Percentiles rank a stretch among this genome's conserved stretches.
These are phyloP conservation scores for Xylaria scruposa DNA, from an alignment of 495 filamentous ascomycete genomes.

Conservation along the genomic window DNA sequence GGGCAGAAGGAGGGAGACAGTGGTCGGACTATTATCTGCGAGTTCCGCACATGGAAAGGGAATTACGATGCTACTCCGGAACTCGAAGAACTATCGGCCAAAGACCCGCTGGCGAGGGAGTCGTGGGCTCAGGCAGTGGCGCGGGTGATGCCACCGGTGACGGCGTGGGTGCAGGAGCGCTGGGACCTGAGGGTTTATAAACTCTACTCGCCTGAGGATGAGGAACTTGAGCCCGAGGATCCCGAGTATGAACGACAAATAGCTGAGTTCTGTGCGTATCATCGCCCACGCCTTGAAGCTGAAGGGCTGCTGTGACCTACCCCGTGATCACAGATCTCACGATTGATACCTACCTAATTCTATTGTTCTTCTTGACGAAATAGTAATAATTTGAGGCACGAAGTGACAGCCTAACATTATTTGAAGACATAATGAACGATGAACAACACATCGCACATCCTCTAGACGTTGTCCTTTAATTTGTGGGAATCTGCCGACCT, in stretches of 20 bases:
- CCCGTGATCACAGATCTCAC: too few species aligned
- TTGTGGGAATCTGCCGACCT: too few species aligned
- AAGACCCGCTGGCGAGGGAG: constrained; percentile 27
- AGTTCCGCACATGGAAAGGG: constrained; percentile 32
- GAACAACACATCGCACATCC: too few species aligned
- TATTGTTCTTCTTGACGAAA: too few species aligned
- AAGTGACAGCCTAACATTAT: too few species aligned
- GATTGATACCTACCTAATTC: too few species aligned
- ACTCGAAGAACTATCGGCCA: constrained; percentile 28
- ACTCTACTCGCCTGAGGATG: constrained; percentile 16
- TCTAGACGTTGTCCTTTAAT: too few species aligned
- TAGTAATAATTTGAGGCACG: too few species aligned
- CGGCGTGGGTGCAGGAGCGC: constrained; percentile 39
- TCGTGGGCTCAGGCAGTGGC: constrained; percentile 34
- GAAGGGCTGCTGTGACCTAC: too few species aligned
- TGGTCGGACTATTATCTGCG: constrained; percentile 28
- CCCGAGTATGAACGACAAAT: neutral
- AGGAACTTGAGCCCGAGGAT: constrained; percentile 15
- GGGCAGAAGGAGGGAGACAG: constrained; percentile 3
- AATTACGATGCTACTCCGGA: constrained; percentile 21
- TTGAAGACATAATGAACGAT: too few species aligned
- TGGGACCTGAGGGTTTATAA: constrained; percentile 26
- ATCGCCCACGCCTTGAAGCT: too few species aligned
- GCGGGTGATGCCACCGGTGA: constrained; percentile 37
- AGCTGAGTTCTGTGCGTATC: too few species aligned